phyloP scores from a whole-genome alignment of 2,329 filamentous ascomycete genomes.

The Volutella citrinella region DNA sequence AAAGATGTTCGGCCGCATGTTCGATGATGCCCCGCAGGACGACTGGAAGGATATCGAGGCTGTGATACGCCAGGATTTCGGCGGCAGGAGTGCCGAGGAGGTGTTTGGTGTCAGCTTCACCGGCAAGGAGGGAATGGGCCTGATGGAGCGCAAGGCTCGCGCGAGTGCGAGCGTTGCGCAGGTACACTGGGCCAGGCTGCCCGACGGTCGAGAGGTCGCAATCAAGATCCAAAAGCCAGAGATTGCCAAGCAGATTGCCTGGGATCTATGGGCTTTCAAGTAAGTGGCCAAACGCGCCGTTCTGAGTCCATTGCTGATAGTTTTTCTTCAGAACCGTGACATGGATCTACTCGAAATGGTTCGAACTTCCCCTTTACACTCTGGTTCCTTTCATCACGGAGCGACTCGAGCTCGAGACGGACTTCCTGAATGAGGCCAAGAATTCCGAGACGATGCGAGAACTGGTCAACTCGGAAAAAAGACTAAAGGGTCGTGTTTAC shows the following conservation, averaged over 20 bases:
- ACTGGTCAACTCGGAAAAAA: slow-evolving; percentile 71
- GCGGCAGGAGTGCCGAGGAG: slow-evolving; percentile 72
- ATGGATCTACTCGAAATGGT: slow-evolving; percentile 79
- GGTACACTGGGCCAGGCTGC: slow-evolving; percentile 87
- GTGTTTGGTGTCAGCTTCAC: slow-evolving; percentile 88
- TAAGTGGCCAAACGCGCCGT: too few species aligned
- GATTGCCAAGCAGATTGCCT: slow-evolving; percentile 84
- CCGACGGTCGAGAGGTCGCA: slow-evolving; percentile 87
- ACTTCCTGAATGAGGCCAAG: slow-evolving; percentile 87
- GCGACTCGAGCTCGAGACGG: slow-evolving; percentile 87
- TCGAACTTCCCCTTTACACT: slow-evolving; percentile 88
- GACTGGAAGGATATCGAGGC: slow-evolving; percentile 80
- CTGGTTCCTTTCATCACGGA: slow-evolving; percentile 92
- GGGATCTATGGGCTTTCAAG: slow-evolving; percentile 96
- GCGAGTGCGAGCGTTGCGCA: slow-evolving; percentile 92
- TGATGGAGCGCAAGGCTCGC: slow-evolving; percentile 59
- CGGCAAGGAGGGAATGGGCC: slow-evolving; percentile 63
- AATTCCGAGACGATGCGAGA: slow-evolving; percentile 83
- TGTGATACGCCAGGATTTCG: slow-evolving; percentile 87
- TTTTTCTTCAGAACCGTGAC: slow-evolving; percentile 72
- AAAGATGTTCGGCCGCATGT: slow-evolving; percentile 94
- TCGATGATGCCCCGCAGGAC: slow-evolving; percentile 95
- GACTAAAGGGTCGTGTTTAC: slow-evolving; percentile 78
- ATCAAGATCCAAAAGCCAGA: slow-evolving; percentile 96
- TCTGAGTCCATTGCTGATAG: too few species aligned